These are phyloP conservation scores for Botrytis elliptica DNA, from an alignment of 2,329 filamentous ascomycete genomes.

Conservation along the genomic window DNA sequence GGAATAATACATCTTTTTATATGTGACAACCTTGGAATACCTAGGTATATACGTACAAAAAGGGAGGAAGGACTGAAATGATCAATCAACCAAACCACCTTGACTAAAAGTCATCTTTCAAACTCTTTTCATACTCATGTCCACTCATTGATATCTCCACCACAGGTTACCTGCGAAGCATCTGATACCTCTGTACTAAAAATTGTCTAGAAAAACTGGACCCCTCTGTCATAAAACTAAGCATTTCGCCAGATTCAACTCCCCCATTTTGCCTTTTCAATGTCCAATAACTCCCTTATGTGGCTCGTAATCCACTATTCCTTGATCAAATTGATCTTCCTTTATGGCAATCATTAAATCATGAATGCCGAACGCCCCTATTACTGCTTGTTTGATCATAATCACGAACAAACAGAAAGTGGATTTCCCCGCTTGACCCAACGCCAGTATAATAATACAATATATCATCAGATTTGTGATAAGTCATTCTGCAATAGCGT, in stretches of 20 bases:
- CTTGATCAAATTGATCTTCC: neutral
- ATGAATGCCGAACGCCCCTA: neutral
- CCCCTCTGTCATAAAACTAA: neutral
- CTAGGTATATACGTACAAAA: neutral
- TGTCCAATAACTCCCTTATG: neutral
- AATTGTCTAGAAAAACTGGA: neutral
- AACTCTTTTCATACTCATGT: neutral
- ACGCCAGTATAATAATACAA: slow-evolving; percentile 26
- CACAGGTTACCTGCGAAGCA: neutral
- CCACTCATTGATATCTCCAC: neutral
- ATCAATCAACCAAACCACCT: slow-evolving; percentile 3
- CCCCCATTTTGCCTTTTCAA: neutral
- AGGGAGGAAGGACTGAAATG: neutral
- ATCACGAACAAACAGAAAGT: neutral
- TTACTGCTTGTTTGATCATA: neutral
- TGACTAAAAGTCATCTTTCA: neutral
- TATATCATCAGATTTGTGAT: slow-evolving; percentile 27
- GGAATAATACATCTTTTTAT: neutral
- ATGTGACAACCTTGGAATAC: neutral
- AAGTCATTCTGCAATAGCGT: neutral
- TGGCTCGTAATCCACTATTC: neutral
- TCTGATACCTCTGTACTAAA: neutral
- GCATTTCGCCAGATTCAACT: neutral
- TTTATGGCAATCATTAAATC: neutral
- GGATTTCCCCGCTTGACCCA: neutral